Evolutionary conservation across 2,329 filamentous ascomycete genomes (phyloP).

Genomic region (Aspergillus piperis): DNA sequence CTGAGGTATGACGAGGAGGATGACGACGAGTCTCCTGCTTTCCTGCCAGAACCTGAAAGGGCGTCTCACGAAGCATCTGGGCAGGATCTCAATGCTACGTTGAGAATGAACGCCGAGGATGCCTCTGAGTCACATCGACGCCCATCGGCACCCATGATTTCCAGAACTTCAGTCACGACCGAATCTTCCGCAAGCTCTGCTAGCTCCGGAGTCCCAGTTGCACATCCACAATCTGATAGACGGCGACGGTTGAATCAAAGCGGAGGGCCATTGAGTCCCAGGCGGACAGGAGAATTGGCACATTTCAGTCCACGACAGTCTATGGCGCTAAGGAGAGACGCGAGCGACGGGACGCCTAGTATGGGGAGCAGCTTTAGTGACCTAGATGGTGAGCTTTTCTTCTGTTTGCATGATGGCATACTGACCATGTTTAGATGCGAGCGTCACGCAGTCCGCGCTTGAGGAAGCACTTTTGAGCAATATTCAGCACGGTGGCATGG

Average conservation of each 20-base stretch:
- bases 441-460: slow-evolving; percentile 64
- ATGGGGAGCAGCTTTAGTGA: slow-evolving; percentile 69
- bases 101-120: slow-evolving; percentile 39
- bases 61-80: slow-evolving; percentile 23
- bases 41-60: slow-evolving; percentile 37
- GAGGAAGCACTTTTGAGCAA: slow-evolving; percentile 66
- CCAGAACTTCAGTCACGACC: slow-evolving; percentile 22
- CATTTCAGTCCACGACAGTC: slow-evolving; percentile 50
- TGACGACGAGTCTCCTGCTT: slow-evolving; percentile 50
- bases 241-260: slow-evolving; percentile 16
- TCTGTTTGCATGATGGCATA: not conserved
- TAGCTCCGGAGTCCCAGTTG: slow-evolving; percentile 38
- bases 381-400: slow-evolving; percentile 54
- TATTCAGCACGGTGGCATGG: slow-evolving; percentile 57
- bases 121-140: slow-evolving; percentile 30
- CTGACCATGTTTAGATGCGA: slow-evolving; percentile 51
- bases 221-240: slow-evolving; percentile 24
- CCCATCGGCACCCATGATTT: slow-evolving; percentile 25
- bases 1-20: slow-evolving; percentile 43
- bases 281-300: slow-evolving; percentile 52
- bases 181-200: slow-evolving; percentile 41
- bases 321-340: slow-evolving; percentile 39
- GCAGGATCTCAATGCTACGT: slow-evolving; percentile 44
- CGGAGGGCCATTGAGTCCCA: slow-evolving; percentile 39
- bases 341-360: slow-evolving; percentile 59